Evolutionary conservation across 2,329 filamentous ascomycete genomes (phyloP).

Genomic region (Pseudopyrenochaeta lycopersici): DNA sequence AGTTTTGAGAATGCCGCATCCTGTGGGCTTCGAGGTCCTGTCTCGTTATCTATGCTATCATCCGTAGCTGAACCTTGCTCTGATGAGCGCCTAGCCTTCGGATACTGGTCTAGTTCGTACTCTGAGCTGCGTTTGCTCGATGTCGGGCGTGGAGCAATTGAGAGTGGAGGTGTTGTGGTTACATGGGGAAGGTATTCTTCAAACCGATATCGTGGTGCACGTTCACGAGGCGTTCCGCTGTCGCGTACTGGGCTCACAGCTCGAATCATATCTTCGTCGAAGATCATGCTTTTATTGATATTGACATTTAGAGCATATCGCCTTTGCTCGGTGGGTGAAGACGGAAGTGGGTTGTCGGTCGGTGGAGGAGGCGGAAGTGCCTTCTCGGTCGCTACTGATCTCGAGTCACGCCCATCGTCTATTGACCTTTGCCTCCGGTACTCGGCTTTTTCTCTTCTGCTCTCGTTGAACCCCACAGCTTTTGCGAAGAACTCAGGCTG

Average conservation of each 20-base stretch:
- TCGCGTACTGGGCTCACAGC: slow-evolving; percentile 19
- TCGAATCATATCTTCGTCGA: slow-evolving; percentile 34
- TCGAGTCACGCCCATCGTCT: background rate
- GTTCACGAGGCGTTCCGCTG: slow-evolving; percentile 21
- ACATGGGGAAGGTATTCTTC: slow-evolving; percentile 33
- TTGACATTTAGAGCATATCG: slow-evolving; percentile 36
- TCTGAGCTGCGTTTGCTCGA: slow-evolving; percentile 20
- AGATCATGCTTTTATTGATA: slow-evolving; percentile 41
- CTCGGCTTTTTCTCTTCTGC: slow-evolving; percentile 10
- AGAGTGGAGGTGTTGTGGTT: slow-evolving; percentile 10
- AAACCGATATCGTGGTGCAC: slow-evolving; percentile 30
- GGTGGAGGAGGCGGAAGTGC: slow-evolving; percentile 25
- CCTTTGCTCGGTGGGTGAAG: slow-evolving; percentile 17
- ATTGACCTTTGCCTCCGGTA: slow-evolving; percentile 4
- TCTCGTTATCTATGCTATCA: slow-evolving; percentile 5
- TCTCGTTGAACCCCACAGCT: slow-evolving; percentile 9
- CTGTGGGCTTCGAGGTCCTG: slow-evolving; percentile 6
- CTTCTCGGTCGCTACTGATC: slow-evolving; percentile 11
- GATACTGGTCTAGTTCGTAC: slow-evolving; percentile 28
- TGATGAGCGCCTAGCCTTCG: slow-evolving; percentile 9
- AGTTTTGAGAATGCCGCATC: slow-evolving; percentile 19
- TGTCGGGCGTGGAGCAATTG: slow-evolving; percentile 8
- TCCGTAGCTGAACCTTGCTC: slow-evolving; percentile 11
- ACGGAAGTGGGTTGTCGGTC: slow-evolving; percentile 23
- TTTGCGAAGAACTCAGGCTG: slow-evolving; percentile 21